Evolutionary conservation across 2,329 filamentous ascomycete genomes (phyloP).

Genomic region (Hirsutella minnesotensis): DNA sequence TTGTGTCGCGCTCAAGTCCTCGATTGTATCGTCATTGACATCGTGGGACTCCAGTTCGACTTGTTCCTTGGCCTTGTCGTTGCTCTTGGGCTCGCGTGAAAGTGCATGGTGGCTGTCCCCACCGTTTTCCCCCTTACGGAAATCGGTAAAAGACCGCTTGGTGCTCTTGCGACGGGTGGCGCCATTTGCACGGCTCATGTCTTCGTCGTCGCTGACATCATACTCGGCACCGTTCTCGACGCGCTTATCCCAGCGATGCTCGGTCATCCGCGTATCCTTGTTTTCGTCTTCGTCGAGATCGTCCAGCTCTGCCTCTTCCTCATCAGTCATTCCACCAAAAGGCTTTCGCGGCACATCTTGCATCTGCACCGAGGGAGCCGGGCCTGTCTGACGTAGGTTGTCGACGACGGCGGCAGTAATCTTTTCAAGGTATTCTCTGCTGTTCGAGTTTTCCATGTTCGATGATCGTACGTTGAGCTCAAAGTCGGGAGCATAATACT

Average conservation of each 20-base stretch:
- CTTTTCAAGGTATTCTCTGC: conserved; percentile 67
- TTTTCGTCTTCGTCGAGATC: conserved; percentile 76
- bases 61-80: conserved; percentile 15
- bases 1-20: conserved; percentile 25
- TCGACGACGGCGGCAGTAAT: conserved; percentile 74
- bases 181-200: conserved; percentile 62
- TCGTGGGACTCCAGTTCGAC: conserved; percentile 21
- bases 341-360: conserved; percentile 58
- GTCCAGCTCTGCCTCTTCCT: conserved; percentile 53
- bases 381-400: conserved; percentile 75
- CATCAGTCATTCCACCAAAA: conserved; percentile 50
- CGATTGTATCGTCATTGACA: conserved; percentile 28
- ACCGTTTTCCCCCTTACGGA: conserved; percentile 28
- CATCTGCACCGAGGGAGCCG: conserved; percentile 85
- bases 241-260: conserved; percentile 71
- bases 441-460: conserved; percentile 87
- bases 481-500: conserved; percentile 89
- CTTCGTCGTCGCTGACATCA: conserved; percentile 83
- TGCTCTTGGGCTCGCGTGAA: conserved; percentile 22
- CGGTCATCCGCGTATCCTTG: conserved; percentile 69
- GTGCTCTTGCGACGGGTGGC: conserved; percentile 41
- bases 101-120: conserved; percentile 26
- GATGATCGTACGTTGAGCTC: conserved; percentile 80
- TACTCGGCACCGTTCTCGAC: conserved; percentile 69
- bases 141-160: conserved; percentile 41